Evolutionary conservation across 1,284 basidiomycete species (phyloP), one percentile per base, ranked within the genome.

Genomic region (Cryptococcus floricola): DNA sequence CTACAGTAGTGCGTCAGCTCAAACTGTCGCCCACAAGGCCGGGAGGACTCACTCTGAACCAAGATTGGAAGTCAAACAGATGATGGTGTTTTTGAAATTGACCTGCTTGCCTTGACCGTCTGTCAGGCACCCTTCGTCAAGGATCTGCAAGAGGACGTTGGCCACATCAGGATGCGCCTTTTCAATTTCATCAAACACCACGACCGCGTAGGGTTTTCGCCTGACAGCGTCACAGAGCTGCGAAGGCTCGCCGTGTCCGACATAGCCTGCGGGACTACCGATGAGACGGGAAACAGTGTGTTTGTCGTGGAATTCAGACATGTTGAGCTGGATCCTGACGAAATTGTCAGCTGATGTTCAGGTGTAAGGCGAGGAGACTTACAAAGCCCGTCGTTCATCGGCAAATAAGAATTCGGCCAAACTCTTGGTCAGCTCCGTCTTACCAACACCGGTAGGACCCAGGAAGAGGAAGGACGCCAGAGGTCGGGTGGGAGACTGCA

Each of bases 41-140:
- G 1, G 7, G 16, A 42, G 14, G 16, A 65, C 64, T 54, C 53
- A 66, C 56, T 84, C 44, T 77, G 85, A 57, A 16, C 91, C 91
- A 34, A 97, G 82, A 74, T 98, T 98, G 53, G 89, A 92, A 4
- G 93, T 97, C 82, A 96, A 87, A 74, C 94, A 89, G 65, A 94
- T 87, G 71, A 92, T 90, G 2, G 88, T 89, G 76, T 89, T 91
- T 83, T 87, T 70, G 66, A 78, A 78, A 55, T 72, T 76, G 62
- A 78, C 74, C 56, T 71, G 63, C 46, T 63, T 61, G 34, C 75
- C 75, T 62, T 62, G 60, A 46, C 62, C 61, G 70, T 97, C 93
- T 1, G 91, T 95, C 59, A 96, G 80, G 53, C 80, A 84, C 10
- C 93, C 93, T 74, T 97, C 93, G 66, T 97, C 92, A 37, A 97